Evolutionary conservation across 371 early-diverging fungal genomes (phyloP), one percentile per base, ranked within the genome.

Genomic region (Blakeslea trispora): DNA sequence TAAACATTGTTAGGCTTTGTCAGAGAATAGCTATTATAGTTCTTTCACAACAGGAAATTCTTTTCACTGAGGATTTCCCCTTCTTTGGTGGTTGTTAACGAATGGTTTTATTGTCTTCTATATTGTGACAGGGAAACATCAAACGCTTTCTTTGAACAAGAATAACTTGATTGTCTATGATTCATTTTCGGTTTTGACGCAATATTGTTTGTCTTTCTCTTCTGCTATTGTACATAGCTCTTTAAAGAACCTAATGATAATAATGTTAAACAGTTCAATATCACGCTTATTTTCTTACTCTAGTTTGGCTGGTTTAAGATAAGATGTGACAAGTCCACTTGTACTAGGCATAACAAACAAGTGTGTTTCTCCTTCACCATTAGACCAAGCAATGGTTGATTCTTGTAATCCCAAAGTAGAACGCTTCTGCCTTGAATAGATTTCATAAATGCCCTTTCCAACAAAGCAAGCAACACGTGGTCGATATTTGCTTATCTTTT

Each of bases 261-360:
- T n/a, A n/a, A n/a, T n/a, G n/a, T 24, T 14, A 57, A 17, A 46
- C 21, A 24, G 19, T 3, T 48, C 32, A 37, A 43, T 17, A n/a
- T 40, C 23, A 28, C 7, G 7, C 28, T 28, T 31, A 34, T 37
- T 41, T 15, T 42, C 57, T 57, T 73, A 71, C 76, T 60, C 73
- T 34, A 82, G 60, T 57, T 86, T 89, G 18, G 83, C 86, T 15
- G 76, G 55, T 53, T 72, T 82, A 40, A 72, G 71, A 57, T 87
- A 89, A 6, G 85, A 76, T 2, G 84, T 71, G 18, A 87, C 86
- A 13, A 86, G 64, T 11, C 89, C 89, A 65, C 87, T 87, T 3
- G 89, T 89, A 32, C 88, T 87, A 10, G 89, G 89, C 83, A 89
- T 87, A 40, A 84, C 89, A 67, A 84, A 89, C 22, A 89, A 40